Base-by-base conservation (phyloP, 306 rosid species). In the Cicer cuneatum region DNA sequence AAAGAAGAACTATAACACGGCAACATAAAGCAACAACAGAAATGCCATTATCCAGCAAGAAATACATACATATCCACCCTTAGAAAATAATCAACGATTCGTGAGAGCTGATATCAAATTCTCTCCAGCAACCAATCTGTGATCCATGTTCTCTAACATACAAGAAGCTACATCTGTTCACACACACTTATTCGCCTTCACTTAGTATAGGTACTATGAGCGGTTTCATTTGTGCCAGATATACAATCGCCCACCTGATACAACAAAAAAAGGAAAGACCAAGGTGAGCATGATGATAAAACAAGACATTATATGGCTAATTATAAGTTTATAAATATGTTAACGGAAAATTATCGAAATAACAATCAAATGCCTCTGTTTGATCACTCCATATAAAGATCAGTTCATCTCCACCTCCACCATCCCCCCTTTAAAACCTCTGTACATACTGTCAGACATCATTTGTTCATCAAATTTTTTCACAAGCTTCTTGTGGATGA, bases 211-310 rank as follows among this genome's bases (percentile, higher is more conserved):
- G 98, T 66, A 93, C 97, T n/a, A 93, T 93, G 73, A 93, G 96
- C 0, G 98, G 98, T 56, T 93, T 93, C 98, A 91, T 91, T 83
- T 93, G 98, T 39, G 98, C 98, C 80, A 93, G 85, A 78, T 91
- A 93, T 69, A 93, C 97, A 69, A 93, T 93, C 2, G 98, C 98
- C 98, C 98, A 93, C 98, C 98, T 93, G 81, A 49, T 35, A 74
- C 40, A 52, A 40, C 63, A 52, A 29, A 29, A 29, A 29, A 72
- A 78, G 37, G 72, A 35, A 52, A 39, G 59, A 78, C 18, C 47
- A 48, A 12, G 61, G 63, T 69, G 53, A 86, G 70, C 41, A 40
- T 6, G 14, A 46, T 7, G 52, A 37, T 57, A 58, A 58, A 74
- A 12, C 6, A 12, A 39, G 13, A 48, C 47, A 14, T 13, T 38